Conservation (phyloP, 139 green algal genomes). For the Asterochloris sp. region DNA sequence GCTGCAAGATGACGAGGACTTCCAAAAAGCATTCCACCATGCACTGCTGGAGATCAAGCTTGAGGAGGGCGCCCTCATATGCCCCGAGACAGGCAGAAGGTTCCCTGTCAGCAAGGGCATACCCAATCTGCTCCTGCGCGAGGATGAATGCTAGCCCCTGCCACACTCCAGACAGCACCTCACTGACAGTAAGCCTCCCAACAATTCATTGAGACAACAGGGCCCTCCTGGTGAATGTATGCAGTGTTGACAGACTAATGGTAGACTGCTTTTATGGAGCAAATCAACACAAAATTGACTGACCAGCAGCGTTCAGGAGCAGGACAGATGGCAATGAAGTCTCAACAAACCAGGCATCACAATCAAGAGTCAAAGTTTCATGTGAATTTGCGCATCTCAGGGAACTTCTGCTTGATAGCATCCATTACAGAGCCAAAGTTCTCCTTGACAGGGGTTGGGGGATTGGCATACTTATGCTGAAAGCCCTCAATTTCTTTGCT, state of each 20-base stretch:
- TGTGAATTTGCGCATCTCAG: constrained; percentile 10
- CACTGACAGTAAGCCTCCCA: too few relatives aligned
- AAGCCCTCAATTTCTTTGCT: constrained; percentile 75
- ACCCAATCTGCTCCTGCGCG: constrained; percentile 87
- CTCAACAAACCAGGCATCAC: too few relatives aligned
- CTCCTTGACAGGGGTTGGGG: constrained; percentile 88
- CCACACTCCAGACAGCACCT: too few relatives aligned
- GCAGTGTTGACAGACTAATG: too few relatives aligned
- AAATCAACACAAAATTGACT: too few relatives aligned
- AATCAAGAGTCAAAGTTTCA: background rate
- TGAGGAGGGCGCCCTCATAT: constrained; percentile 67
- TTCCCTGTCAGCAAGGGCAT: constrained; percentile 84
- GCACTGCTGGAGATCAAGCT: constrained; percentile 75
- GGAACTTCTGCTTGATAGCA: constrained; percentile 66
- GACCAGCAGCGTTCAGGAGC: too few relatives aligned
- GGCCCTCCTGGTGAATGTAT: too few relatives aligned
- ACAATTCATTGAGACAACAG: too few relatives aligned
- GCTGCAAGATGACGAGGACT: constrained; percentile 65
- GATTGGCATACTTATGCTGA: constrained; percentile 81
- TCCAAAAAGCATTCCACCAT: constrained; percentile 77
- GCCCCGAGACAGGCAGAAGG: constrained; percentile 78
- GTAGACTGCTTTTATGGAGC: too few relatives aligned
- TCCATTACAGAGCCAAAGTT: constrained; percentile 95
- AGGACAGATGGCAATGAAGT: too few relatives aligned
- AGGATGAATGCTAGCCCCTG: constrained; percentile 61